Conservation (phyloP, 2,329 filamentous ascomycete species). For the Pseudopyricularia javanii region DNA sequence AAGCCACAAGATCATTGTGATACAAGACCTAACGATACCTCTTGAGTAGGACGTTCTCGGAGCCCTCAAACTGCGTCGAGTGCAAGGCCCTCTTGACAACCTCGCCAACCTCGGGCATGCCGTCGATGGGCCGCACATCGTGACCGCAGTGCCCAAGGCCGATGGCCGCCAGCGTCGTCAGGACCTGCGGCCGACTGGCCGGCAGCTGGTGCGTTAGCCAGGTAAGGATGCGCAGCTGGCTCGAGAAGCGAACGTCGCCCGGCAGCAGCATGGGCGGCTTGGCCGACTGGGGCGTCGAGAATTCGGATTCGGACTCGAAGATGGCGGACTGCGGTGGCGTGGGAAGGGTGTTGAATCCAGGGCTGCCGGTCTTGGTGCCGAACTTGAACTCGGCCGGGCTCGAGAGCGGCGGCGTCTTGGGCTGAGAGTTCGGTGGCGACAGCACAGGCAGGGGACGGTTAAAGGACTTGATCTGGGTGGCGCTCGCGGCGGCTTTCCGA, state of each 20-base stretch:
- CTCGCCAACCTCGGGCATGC: conserved; percentile 8
- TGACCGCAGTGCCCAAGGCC: conserved; percentile 10
- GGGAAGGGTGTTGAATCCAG: background rate
- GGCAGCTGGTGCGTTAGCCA: conserved; percentile 9
- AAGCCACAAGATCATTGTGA: background rate
- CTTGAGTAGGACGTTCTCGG: conserved; percentile 7
- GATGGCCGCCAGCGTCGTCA: conserved; percentile 9
- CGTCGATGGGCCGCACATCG: conserved; percentile 10
- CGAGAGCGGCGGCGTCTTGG: background rate
- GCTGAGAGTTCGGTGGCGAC: background rate
- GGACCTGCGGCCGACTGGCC: conserved; percentile 6
- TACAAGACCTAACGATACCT: conserved; percentile 3
- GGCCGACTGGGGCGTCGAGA: background rate
- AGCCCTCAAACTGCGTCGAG: conserved; percentile 7
- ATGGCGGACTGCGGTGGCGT: background rate
- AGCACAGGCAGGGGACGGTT: background rate
- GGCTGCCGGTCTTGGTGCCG: background rate
- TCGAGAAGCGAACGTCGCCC: conserved; percentile 10
- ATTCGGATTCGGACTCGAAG: background rate
- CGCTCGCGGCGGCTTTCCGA: background rate
- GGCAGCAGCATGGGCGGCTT: conserved; percentile 7
- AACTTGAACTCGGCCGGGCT: background rate
- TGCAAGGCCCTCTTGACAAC: conserved; percentile 7
- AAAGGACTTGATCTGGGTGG: background rate
- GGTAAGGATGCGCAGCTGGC: conserved; percentile 10